These are phyloP conservation scores for Margaritispora aquatica DNA, from an alignment of 495 filamentous ascomycete genomes.

Conservation along the genomic window DNA sequence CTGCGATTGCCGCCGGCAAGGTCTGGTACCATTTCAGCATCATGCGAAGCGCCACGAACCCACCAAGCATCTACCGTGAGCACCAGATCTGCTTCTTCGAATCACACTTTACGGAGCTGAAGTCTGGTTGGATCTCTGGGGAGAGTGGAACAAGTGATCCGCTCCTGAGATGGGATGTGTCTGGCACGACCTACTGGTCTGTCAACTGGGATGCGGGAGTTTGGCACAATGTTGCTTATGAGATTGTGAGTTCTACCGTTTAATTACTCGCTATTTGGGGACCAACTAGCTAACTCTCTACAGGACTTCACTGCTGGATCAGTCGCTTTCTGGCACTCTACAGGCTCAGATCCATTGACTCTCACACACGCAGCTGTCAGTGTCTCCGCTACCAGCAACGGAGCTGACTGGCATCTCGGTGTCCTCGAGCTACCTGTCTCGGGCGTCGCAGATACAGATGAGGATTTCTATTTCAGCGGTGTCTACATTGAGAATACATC, in stretches of 20 bases:
- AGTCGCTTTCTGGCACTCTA: conserved; percentile 66
- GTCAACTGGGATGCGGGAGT: conserved; percentile 45
- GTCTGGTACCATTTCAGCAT: conserved; percentile 69
- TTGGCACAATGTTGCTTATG: conserved; percentile 67
- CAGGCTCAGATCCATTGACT: conserved; percentile 48
- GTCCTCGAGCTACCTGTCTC: conserved; percentile 58
- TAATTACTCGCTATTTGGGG: too few species aligned
- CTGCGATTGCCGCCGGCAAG: conserved; percentile 53
- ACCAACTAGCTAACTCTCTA: conserved; percentile 33
- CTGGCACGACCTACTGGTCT: conserved; percentile 46
- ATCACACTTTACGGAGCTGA: conserved; percentile 71
- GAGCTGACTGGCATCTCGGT: conserved; percentile 69
- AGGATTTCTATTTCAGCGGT: conserved; percentile 71
- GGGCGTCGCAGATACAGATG: conserved; percentile 40
- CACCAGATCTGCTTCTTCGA: conserved; percentile 75
- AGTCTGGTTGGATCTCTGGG: conserved; percentile 60
- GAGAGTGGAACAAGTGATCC: conserved; percentile 46
- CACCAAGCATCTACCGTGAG: conserved; percentile 54
- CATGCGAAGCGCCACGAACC: conserved; percentile 49
- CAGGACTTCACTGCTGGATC: conserved; percentile 49
- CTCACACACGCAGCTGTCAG: conserved; percentile 51
- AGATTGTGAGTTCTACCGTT: conserved; percentile 25
- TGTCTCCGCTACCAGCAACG: conserved; percentile 57
- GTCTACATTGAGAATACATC: conserved; percentile 61
- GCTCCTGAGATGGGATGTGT: conserved; percentile 43